Evolutionary conservation across 345 rosid genomes (phyloP).

Genomic region (Fremontodendron californicum): DNA sequence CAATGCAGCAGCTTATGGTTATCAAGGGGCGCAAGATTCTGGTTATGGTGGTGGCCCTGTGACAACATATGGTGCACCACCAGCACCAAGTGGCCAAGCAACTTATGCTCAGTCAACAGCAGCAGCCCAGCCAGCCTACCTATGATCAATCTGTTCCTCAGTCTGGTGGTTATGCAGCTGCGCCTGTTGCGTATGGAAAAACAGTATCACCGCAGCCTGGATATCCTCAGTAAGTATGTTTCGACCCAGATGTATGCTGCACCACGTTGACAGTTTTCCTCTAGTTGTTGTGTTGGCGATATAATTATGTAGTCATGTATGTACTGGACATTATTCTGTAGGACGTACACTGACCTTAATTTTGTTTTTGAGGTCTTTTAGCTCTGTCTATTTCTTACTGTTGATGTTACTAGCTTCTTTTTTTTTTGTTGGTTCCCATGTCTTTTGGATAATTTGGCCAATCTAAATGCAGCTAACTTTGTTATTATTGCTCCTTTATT

Average conservation of each 20-base stretch:
- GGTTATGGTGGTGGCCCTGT: conserved; percentile 36
- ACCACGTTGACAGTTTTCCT: conserved; percentile 24
- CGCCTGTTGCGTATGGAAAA: conserved; percentile 46
- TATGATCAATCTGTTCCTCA: conserved; percentile 67
- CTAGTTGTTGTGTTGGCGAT: background rate
- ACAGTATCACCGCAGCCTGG: conserved; percentile 42
- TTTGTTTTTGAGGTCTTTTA: background rate
- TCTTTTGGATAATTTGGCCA: background rate
- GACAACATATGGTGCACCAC: conserved; percentile 39
- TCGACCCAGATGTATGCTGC: conserved; percentile 47
- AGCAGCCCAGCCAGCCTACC: conserved; percentile 48
- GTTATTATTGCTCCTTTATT: background rate
- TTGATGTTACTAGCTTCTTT: background rate
- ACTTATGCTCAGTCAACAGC: conserved; percentile 49
- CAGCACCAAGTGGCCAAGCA: conserved; percentile 46
- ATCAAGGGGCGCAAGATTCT: conserved; percentile 50
- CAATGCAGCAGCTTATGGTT: conserved; percentile 55
- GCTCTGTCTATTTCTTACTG: background rate
- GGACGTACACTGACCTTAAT: background rate
- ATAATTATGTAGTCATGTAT: background rate
- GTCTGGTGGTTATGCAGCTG: conserved; percentile 45
- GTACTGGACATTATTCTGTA: background rate
- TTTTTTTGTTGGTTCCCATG: background rate
- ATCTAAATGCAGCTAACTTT: background rate
- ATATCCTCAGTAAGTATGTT: conserved; percentile 54